Base-by-base conservation (phyloP, 2,329 filamentous ascomycete species). In the Paracamarosporium sp. region DNA sequence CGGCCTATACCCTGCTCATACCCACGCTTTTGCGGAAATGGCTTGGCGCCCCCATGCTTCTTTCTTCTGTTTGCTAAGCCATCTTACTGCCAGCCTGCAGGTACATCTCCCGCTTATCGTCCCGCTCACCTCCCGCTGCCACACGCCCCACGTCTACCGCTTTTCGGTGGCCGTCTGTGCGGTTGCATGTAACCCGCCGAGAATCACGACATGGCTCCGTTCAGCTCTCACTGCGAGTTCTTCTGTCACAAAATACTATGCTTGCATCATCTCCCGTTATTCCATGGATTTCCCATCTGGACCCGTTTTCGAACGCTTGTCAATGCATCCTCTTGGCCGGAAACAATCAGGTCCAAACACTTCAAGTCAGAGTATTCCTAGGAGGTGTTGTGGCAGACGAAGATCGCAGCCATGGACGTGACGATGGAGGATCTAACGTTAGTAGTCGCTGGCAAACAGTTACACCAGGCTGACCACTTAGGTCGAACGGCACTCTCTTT, bases 81-180 rank as follows among this genome's bases (percentile, higher is more conserved):
- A 38, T 54, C 53, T 65, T 61, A 65, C 62, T 9, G 36, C 36
- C 30, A 22, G 27, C 57, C 63, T 64, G 57, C 55, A 65, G 53
- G 63, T 60, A 60, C 58, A 41, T 64, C 31, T 27, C 54, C 63
- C 61, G 63, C 66, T 57, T 68, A 69, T 68, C 65, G 64, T 58
- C 33, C 60, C 47, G 56, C 41, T 50, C 25, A 31, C 27, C n/a
- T 28, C 13, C 47, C 47, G 47, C 36, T 43, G 25, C 48, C 36
- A 64, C 60, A 57, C 63, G 69, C 69, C 70, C 70, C 68, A 71
- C 68, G 68, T 35, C 36, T 8, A 65, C 57, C 45, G 55, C 63
- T 54, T 27, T 40, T 57, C 63, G 56, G 46, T 62, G 53, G 54
- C 55, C 61, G 40, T 53, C 28, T 24, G 43, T 59, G 60, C 62